Evolutionary conservation across 495 filamentous ascomycete species (phyloP).

Genomic region (Talaromyces proteolyticus): DNA sequence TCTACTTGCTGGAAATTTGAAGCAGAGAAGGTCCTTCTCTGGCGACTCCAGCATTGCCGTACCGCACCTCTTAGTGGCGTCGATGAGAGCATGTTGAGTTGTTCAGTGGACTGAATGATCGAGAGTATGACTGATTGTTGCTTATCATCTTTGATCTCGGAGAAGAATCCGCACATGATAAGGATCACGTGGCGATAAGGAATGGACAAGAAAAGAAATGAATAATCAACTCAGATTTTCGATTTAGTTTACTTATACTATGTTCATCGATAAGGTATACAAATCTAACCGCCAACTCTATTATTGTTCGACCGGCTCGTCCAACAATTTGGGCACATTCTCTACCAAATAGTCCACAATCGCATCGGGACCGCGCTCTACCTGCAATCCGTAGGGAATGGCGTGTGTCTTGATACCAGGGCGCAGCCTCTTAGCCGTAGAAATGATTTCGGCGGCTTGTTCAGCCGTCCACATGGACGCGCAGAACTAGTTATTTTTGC

Average conservation of each 20-base stretch:
- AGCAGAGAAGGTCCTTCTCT: slow-evolving; percentile 30
- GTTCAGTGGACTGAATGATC: background rate
- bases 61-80: background rate
- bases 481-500: slow-evolving; percentile 53
- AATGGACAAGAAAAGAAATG: background rate
- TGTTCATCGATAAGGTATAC: background rate
- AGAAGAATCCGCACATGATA: background rate
- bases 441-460: slow-evolving; percentile 47
- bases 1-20: slow-evolving; percentile 20
- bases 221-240: background rate
- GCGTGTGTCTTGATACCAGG: slow-evolving; percentile 53
- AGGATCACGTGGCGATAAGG: background rate
- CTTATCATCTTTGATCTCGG: background rate
- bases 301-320: slow-evolving; percentile 5
- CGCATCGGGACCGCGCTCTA: slow-evolving; percentile 57
- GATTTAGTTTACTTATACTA: background rate
- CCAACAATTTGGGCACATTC: slow-evolving; percentile 49
- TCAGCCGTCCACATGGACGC: slow-evolving; percentile 65
- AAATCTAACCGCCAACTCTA: background rate
- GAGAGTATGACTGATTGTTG: background rate
- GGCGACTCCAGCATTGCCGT: background rate
- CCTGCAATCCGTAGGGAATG: slow-evolving; percentile 58
- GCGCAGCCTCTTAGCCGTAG: slow-evolving; percentile 44
- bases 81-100: background rate
- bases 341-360: slow-evolving; percentile 59